phyloP scores from a whole-genome alignment of 345 rosid genomes.

The Raphanus sativus region DNA sequence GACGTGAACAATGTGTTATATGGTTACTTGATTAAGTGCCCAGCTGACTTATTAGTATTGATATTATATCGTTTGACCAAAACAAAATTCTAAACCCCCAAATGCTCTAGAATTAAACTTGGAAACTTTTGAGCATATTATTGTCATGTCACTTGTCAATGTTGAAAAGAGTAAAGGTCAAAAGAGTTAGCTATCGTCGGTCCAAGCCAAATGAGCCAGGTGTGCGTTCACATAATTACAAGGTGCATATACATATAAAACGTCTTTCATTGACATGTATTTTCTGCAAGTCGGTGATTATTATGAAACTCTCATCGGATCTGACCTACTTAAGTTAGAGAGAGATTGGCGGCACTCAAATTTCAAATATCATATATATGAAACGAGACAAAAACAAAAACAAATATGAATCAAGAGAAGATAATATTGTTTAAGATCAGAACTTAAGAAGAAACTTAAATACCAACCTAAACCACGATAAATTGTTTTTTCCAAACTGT shows the following conservation, averaged over 20 bases:
- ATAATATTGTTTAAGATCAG: background rate
- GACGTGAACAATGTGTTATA: conserved; percentile 8
- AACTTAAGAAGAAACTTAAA: background rate
- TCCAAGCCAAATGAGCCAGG: conserved; percentile 34
- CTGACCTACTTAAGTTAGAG: background rate
- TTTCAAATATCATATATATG: background rate
- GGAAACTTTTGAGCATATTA: background rate
- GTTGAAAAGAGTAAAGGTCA: conserved; percentile 23
- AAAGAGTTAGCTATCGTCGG: conserved; percentile 40
- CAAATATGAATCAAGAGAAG: background rate
- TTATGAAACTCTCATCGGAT: background rate
- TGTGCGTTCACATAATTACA: conserved; percentile 8
- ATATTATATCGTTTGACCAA: conserved; percentile 24
- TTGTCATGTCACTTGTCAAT: conserved; percentile 33
- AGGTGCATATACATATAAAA: background rate
- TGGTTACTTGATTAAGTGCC: background rate
- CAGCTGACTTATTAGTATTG: background rate
- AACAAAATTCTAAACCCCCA: background rate
- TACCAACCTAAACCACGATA: background rate
- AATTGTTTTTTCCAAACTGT: background rate
- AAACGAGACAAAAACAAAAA: background rate
- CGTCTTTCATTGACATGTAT: background rate
- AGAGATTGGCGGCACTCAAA: background rate
- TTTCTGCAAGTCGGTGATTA: conserved; percentile 2
- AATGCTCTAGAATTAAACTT: background rate